Evolutionary conservation across 371 early-diverging fungal genomes (phyloP), one percentile per base, ranked within the genome.

Genomic region (Choanephora cucurbitarum): DNA sequence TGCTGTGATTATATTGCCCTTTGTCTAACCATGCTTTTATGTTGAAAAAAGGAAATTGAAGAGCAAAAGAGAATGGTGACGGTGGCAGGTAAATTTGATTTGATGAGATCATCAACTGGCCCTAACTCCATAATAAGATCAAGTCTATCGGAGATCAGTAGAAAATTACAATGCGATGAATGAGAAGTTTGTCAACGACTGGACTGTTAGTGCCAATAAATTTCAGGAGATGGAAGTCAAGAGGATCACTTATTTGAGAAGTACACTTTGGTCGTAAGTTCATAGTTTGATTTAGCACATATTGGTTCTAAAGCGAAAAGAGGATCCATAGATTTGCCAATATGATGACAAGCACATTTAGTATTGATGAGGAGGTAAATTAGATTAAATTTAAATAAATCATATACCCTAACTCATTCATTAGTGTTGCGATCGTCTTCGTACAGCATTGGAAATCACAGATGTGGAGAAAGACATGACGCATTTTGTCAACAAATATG

Each of bases 201-300:
- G 76, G 72, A 58, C 46, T 42, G 31, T 51, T 18, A 52, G 65
- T 15, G 70, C 74, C 40, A 62, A 73, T 55, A 46, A 59, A 8
- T 75, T 63, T 49, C 79, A 78, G 53, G 70, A 73, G 2, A 65
- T 78, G 73, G 79, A 78, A 48, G 60, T 70, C 7, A 67, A 69
- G 17, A 61, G 75, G 44, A 70, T 75, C 19, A 53, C 56, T 40
- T 72, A 70, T 55, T 51, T 78, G 23, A 62, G 72, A 60, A 65
- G 58, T 34, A 67, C 69, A 15, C 48, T 78, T 42, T 75, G 75
- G 64, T 57, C 75, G 67, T 72, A 70, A 67, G 69, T 64, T 5
- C 19, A 15, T 11, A n/a, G 45, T 22, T 19, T 32, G 15, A 17
- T 17, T n/a, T 49, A 1, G 14, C 24, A 31, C 17, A n/a, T n/a